A percentile compares a stretch with the other conserved stretches of the same genome.
These are phyloP conservation scores for Medicago lupulina DNA, from an alignment of 306 rosid species.

Conservation along the genomic window DNA sequence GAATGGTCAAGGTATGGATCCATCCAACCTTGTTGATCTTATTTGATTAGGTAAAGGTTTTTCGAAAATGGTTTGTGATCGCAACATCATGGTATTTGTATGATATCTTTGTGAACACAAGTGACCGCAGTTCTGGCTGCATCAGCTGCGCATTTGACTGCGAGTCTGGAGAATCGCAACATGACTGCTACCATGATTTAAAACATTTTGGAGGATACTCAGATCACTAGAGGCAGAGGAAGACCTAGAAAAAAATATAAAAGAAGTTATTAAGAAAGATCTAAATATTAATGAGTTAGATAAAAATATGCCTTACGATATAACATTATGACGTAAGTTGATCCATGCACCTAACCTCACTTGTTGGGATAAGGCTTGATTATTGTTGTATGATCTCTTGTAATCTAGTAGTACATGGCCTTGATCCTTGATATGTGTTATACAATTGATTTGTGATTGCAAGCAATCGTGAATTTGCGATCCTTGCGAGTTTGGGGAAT, in stretches of 20 bases:
- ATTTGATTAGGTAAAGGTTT: background rate
- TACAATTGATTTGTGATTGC: background rate
- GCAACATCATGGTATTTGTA: background rate
- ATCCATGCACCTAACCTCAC: too few relatives aligned
- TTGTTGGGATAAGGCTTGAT: too few relatives aligned
- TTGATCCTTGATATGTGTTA: background rate
- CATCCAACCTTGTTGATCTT: slow-evolving; percentile 33
- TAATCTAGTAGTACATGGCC: background rate
- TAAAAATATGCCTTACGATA: too few relatives aligned
- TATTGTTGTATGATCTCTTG: background rate
- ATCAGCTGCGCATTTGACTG: background rate
- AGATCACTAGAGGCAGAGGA: too few relatives aligned
- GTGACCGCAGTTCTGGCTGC: background rate
- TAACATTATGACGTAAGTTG: too few relatives aligned
- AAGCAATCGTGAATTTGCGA: background rate
- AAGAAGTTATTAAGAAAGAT: too few relatives aligned
- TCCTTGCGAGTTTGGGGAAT: background rate
- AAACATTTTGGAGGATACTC: background rate
- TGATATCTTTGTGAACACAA: background rate
- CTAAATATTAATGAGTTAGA: too few relatives aligned
- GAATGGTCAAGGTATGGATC: slow-evolving; percentile 90
- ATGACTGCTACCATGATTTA: background rate
- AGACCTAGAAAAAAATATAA: too few relatives aligned
- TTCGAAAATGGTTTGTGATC: background rate
- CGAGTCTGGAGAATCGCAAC: background rate